These are phyloP conservation scores for Euphorbia tirucalli DNA, from an alignment of 345 rosid species.

Conservation along the genomic window DNA sequence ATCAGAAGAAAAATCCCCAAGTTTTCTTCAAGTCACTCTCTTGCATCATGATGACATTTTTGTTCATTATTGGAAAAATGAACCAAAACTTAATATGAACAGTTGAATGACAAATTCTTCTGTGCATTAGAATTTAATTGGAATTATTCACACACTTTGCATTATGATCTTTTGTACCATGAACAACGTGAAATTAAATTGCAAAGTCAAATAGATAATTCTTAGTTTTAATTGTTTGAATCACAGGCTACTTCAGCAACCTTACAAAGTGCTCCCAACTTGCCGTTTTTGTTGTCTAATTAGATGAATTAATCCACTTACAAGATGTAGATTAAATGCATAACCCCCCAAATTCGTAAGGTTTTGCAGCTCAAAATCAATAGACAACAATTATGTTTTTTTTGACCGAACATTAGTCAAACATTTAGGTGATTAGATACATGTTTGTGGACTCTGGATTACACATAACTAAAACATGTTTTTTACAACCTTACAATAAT, in stretches of 20 bases:
- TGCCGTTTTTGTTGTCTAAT: slow-evolving; percentile 5
- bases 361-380: not conserved
- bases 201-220: not conserved
- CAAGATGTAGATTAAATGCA: not conserved
- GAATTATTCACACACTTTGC: no score
- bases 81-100: no score
- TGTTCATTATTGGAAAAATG: no score
- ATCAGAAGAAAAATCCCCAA: no score
- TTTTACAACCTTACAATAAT: not conserved
- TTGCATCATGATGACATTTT: no score
- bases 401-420: not conserved
- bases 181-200: not conserved
- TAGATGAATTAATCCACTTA: not conserved
- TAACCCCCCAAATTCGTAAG: not conserved
- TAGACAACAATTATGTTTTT: not conserved
- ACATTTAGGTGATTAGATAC: not conserved
- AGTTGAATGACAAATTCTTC: no score
- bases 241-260: not conserved
- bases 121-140: no score
- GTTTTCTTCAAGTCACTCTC: no score
- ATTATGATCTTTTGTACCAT: no score
- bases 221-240: not conserved
- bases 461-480: no score
- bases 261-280: not conserved
- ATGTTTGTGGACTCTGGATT: not conserved